phyloP scores from a whole-genome alignment of 495 filamentous ascomycete species.

The Stereocaulon alpinum region DNA sequence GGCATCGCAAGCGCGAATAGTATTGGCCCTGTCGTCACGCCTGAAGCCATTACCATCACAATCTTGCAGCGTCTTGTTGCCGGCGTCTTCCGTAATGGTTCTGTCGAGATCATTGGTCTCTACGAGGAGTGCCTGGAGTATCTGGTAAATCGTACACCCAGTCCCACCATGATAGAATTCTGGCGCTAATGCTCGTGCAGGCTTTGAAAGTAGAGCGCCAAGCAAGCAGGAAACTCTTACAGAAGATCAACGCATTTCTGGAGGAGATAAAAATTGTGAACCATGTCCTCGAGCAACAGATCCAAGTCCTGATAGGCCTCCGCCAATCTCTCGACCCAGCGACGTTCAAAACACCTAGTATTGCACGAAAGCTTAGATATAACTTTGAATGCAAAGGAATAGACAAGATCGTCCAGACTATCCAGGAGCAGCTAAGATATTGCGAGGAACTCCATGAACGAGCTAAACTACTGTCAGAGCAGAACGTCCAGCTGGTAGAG shows the following conservation, averaged over 20 bases:
- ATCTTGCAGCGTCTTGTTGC: constrained; percentile 5
- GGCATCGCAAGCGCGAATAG: neutral
- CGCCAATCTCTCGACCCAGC: constrained; percentile 5
- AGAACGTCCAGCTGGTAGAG: constrained; percentile 18
- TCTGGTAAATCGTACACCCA: neutral
- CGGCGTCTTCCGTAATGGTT: constrained; percentile 6
- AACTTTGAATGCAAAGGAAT: constrained; percentile 13
- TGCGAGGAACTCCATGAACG: constrained; percentile 12
- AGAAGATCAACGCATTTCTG: constrained; percentile 12
- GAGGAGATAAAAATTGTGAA: constrained; percentile 13
- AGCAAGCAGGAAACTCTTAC: constrained; percentile 15
- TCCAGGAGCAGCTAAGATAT: constrained; percentile 4
- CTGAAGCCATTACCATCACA: constrained; percentile 12
- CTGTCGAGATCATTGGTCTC: constrained; percentile 9
- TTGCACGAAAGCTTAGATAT: constrained; percentile 9
- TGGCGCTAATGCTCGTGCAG: neutral
- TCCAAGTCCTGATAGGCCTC: constrained; percentile 1
- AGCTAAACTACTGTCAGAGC: constrained; percentile 4
- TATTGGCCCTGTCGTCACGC: constrained; percentile 15
- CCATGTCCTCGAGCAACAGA: constrained; percentile 6
- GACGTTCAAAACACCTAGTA: constrained; percentile 8
- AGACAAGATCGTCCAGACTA: constrained; percentile 3
- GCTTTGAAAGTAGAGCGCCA: constrained; percentile 12
- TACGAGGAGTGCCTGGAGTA: constrained; percentile 14
- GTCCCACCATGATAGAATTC: neutral